Evolutionary conservation across 345 rosid genomes (phyloP), one percentile per base, ranked within the genome.

Genomic region (Sisymbrium altissimum): DNA sequence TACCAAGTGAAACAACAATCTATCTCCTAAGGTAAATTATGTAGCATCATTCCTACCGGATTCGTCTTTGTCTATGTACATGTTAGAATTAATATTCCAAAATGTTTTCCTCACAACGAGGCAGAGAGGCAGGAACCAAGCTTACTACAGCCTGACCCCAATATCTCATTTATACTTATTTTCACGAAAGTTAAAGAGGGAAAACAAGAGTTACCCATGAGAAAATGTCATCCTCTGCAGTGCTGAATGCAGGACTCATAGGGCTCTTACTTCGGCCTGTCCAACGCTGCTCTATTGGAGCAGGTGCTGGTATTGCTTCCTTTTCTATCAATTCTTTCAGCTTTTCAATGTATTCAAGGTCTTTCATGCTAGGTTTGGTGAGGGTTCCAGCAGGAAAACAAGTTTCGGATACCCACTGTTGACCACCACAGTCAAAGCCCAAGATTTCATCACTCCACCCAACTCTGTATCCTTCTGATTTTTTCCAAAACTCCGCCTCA

Each of bases 341-440:
- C 77, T 86, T 81, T 79, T 92, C 91, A 72, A 92, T 89, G 80
- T 81, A 96, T 74, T 90, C 98, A 54, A 96, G 89, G 79, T 96
- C 99, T 75, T 87, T 92, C 92, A 92, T 83, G 81, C 82, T 89
- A 17, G 94, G 99, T 65, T 90, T 90, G 54, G 90, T 68, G n/a
- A 87, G 84, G 41, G 94, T 86, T 75, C 97, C 98, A 46, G 92
- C 96, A 73, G 97, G 97, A 79, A 85, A 90, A 88, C 98, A 96
- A 70, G 84, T 89, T 80, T 96, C 98, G 17, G 97, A 96, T 54
- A 96, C 98, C 99, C 98, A 92, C 25, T 96, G 99, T 75, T 96
- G 99, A 72, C 97, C 99, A 72, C 99, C 98, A 73, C 98, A 96
- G 80, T 96, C 98, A 75, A 96, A 96, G 41, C 98, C 99, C 81